Percentiles rank a stretch among this genome's conserved stretches.
These are phyloP conservation scores for Anthracocystis panici-leucophaei DNA, from an alignment of 1,284 basidiomycete genomes.

Conservation along the genomic window DNA sequence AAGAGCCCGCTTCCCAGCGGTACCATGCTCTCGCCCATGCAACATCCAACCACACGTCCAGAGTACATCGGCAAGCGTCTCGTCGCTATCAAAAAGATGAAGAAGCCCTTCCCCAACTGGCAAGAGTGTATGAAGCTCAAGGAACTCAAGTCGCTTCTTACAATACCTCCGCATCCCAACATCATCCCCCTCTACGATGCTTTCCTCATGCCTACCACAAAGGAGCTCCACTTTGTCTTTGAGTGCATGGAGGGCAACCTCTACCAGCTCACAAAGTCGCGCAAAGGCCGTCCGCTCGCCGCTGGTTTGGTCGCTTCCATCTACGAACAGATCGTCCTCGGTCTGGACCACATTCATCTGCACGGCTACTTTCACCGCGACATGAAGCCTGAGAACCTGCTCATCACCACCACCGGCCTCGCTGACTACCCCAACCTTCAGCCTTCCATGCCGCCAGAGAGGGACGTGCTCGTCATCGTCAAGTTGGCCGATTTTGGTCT, in stretches of 20 bases:
- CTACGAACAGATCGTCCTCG: constrained; percentile 89
- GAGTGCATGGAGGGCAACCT: constrained; percentile 99
- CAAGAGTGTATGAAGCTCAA: constrained; percentile 94
- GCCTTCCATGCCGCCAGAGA: constrained; percentile 73
- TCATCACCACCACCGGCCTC: constrained; percentile 98
- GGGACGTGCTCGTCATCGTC: constrained; percentile 95
- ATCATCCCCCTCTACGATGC: constrained; percentile 99
- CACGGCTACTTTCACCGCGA: constrained; percentile 98
- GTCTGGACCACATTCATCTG: constrained; percentile 90
- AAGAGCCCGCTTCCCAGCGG: constrained; percentile 80
- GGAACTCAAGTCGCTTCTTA: constrained; percentile 95
- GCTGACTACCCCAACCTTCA: constrained; percentile 82
- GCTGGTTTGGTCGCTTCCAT: constrained; percentile 95
- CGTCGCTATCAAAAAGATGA: constrained; percentile 98
- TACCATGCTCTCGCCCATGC: constrained; percentile 69
- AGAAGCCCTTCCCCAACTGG: constrained; percentile 96
- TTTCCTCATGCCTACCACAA: constrained; percentile 90
- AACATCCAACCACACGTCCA: constrained; percentile 77
- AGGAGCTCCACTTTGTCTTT: constrained; percentile 98
- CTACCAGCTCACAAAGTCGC: constrained; percentile 97
- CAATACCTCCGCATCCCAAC: constrained; percentile 93
- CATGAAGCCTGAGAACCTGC: constrained; percentile 99
- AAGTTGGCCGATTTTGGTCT: constrained; percentile 99
- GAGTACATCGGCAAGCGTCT: constrained; percentile 95
- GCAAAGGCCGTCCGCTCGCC: constrained; percentile 91